Conservation (phyloP, 306 rosid genomes). For the Gastrolobium bilobum region DNA sequence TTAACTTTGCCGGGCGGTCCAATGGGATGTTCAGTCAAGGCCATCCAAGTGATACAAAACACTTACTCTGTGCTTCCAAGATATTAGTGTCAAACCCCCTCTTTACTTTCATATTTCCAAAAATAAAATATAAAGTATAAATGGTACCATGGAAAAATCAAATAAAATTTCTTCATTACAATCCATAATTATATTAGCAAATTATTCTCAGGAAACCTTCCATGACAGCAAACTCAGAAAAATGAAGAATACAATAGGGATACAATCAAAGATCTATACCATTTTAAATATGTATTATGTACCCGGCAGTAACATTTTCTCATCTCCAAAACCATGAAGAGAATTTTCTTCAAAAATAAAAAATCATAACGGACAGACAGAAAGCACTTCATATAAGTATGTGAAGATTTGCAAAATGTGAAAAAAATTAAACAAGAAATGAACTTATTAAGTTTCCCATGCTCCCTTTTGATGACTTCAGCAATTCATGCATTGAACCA, state of each 20-base stretch:
- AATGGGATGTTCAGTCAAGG: no score
- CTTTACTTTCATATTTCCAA: conserved; percentile 19
- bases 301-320: conserved; percentile 19
- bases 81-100: background rate
- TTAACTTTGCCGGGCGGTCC: no score
- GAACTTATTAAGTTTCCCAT: background rate
- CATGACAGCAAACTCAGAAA: conserved; percentile 6
- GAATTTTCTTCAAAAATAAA: conserved; percentile 13
- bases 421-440: conserved; percentile 34
- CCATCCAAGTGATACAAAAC: no score
- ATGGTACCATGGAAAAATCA: background rate
- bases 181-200: conserved; percentile 27
- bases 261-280: conserved; percentile 19
- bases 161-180: conserved; percentile 28
- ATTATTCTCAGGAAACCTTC: conserved; percentile 28
- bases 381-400: conserved; percentile 27
- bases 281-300: conserved; percentile 41
- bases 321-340: conserved; percentile 47
- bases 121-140: background rate
- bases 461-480: conserved; percentile 21
- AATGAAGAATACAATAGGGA: conserved; percentile 26
- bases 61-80: background rate
- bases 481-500: conserved; percentile 20
- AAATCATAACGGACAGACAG: background rate
- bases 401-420: conserved; percentile 43